A percentile compares a stretch with the other conserved stretches of the same genome.
Conservation (phyloP, 2,329 filamentous ascomycete genomes). For the Alternaria alternata region DNA sequence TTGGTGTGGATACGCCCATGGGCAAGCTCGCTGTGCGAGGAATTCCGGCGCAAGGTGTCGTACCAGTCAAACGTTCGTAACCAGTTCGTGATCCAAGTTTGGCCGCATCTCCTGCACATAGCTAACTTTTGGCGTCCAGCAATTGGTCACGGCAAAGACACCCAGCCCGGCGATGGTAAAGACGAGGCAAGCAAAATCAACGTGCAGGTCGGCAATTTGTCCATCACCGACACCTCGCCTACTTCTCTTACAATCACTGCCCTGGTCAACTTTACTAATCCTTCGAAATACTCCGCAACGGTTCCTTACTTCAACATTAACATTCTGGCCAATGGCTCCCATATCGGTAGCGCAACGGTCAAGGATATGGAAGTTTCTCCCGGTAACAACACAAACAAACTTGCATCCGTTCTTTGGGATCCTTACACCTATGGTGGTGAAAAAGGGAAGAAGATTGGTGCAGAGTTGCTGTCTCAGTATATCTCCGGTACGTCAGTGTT, state of each 20-base stretch:
- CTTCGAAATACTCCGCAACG: slow-evolving; percentile 81
- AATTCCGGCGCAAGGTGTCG: slow-evolving; percentile 82
- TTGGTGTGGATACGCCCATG: slow-evolving; percentile 80
- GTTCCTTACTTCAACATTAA: slow-evolving; percentile 84
- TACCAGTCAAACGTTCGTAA: slow-evolving; percentile 93
- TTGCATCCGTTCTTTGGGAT: slow-evolving; percentile 76
- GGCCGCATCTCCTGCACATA: slow-evolving; percentile 19
- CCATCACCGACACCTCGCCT: slow-evolving; percentile 74
- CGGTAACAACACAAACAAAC: slow-evolving; percentile 76
- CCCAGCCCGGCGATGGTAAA: slow-evolving; percentile 38
- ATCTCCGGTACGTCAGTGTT: slow-evolving; percentile 70
- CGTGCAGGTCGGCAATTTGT: slow-evolving; percentile 75
- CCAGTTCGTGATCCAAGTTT: slow-evolving; percentile 55
- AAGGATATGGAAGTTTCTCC: slow-evolving; percentile 68
- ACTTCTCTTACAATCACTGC: slow-evolving; percentile 76
- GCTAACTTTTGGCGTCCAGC: slow-evolving; percentile 49
- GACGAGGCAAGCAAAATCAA: slow-evolving; percentile 61
- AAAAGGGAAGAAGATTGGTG: slow-evolving; percentile 68
- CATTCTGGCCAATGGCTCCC: slow-evolving; percentile 74
- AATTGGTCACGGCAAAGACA: slow-evolving; percentile 57
- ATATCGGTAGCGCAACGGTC: slow-evolving; percentile 78
- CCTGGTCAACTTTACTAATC: slow-evolving; percentile 84
- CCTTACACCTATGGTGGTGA: slow-evolving; percentile 69
- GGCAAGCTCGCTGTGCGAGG: slow-evolving; percentile 82
- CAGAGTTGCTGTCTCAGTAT: slow-evolving; percentile 82